Conservation (phyloP, 768 basidiomycete species). For the Leccinum barrowsii region DNA sequence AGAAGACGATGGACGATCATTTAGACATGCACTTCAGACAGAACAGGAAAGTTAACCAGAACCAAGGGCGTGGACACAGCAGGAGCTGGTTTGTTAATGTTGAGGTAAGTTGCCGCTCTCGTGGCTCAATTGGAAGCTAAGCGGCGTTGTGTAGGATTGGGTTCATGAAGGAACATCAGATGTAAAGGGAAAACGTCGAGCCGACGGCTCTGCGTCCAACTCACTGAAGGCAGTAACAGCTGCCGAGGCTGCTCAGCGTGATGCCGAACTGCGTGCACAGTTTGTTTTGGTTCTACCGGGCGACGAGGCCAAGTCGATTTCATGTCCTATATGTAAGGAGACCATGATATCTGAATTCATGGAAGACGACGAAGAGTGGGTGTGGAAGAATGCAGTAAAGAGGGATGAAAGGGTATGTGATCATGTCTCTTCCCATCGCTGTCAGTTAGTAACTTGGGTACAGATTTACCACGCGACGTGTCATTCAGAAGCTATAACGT, state of each 20-base stretch:
- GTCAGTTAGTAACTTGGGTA: slow-evolving; percentile 1
- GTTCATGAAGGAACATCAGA: slow-evolving; percentile 60
- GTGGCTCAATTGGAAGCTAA: slow-evolving; percentile 11
- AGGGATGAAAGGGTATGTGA: slow-evolving; percentile 75
- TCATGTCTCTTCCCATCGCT: neutral
- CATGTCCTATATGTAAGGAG: slow-evolving; percentile 98
- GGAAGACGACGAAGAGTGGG: slow-evolving; percentile 98
- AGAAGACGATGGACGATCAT: slow-evolving; percentile 79
- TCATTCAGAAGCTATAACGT: slow-evolving; percentile 73
- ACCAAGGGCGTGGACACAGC: slow-evolving; percentile 72
- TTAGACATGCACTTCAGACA: slow-evolving; percentile 96
- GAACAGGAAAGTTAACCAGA: slow-evolving; percentile 70
- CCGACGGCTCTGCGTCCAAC: slow-evolving; percentile 46
- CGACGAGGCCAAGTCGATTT: slow-evolving; percentile 76
- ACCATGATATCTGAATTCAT: slow-evolving; percentile 83
- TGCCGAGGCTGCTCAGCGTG: slow-evolving; percentile 67
- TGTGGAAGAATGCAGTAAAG: slow-evolving; percentile 88
- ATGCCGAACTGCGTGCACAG: slow-evolving; percentile 68
- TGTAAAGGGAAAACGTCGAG: slow-evolving; percentile 67
- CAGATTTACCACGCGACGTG: slow-evolving; percentile 96
- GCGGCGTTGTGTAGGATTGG: slow-evolving; percentile 69
- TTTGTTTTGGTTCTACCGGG: slow-evolving; percentile 89
- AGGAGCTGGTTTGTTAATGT: slow-evolving; percentile 84
- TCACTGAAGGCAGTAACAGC: slow-evolving; percentile 58
- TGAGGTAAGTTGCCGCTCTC: slow-evolving; percentile 49